Evolutionary conservation across 1,139 yeast genomes (phyloP).

Genomic region (Petasospora fabianii): DNA sequence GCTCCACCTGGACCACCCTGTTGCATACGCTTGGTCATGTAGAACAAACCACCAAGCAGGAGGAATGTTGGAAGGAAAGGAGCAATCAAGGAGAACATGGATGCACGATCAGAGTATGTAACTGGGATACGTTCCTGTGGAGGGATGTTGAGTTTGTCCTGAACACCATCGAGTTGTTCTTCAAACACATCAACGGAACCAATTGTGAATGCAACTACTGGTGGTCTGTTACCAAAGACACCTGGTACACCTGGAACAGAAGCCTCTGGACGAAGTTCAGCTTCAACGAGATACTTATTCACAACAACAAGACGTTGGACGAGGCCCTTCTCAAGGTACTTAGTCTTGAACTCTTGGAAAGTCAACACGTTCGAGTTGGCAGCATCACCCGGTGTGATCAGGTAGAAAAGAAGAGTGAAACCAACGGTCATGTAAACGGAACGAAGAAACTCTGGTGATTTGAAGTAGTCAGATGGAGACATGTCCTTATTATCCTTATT

Average conservation of each 20-base stretch:
- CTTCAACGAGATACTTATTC: conserved; percentile 62
- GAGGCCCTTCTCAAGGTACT: conserved; percentile 58
- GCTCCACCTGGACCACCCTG: conserved; percentile 39
- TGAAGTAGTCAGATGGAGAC: conserved; percentile 33
- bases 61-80: conserved; percentile 68
- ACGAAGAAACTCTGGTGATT: conserved; percentile 37
- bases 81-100: conserved; percentile 50
- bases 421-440: conserved; percentile 35
- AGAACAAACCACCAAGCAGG: conserved; percentile 68
- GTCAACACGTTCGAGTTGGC: conserved; percentile 43
- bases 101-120: conserved; percentile 57
- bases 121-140: conserved; percentile 63
- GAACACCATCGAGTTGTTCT: conserved; percentile 58
- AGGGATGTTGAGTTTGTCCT: conserved; percentile 58
- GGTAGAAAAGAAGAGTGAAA: conserved; percentile 34
- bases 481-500: conserved; percentile 27
- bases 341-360: conserved; percentile 66
- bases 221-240: conserved; percentile 13
- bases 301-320: conserved; percentile 66
- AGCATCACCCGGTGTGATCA: conserved; percentile 32
- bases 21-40: conserved; percentile 57
- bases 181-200: conserved; percentile 75
- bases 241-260: conserved; percentile 34
- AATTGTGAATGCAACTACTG: conserved; percentile 43
- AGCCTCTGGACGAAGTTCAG: conserved; percentile 47